phyloP scores from a whole-genome alignment of 148 eudicot species.

The Talinum fruticosum region DNA sequence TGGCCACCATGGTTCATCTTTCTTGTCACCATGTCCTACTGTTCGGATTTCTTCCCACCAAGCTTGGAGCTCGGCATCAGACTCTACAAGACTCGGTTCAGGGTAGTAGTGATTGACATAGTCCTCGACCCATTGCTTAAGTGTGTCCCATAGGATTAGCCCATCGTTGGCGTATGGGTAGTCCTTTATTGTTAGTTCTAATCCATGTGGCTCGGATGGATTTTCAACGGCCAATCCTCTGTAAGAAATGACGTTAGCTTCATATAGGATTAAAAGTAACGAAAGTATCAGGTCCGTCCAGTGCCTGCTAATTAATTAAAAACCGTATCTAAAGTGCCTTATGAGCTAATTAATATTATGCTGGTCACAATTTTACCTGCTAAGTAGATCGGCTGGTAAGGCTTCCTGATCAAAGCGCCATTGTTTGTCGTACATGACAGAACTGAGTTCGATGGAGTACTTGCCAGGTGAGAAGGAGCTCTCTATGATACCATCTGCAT shows the following conservation, averaged over 20 bases:
- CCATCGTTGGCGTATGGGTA: constrained; percentile 84
- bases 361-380: constrained; percentile 31
- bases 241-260: not conserved
- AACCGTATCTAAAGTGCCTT: too few species aligned
- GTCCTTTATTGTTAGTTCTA: constrained; percentile 64
- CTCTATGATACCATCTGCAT: constrained; percentile 27
- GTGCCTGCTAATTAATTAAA: too few species aligned
- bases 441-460: constrained; percentile 40
- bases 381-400: constrained; percentile 60
- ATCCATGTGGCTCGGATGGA: constrained; percentile 57
- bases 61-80: constrained; percentile 62
- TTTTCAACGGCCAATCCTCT: constrained; percentile 80
- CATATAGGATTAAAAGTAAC: not conserved
- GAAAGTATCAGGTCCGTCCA: too few species aligned
- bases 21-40: constrained; percentile 62
- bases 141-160: constrained; percentile 55
- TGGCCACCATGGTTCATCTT: constrained; percentile 80
- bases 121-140: constrained; percentile 70
- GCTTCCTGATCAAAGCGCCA: constrained; percentile 69
- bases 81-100: constrained; percentile 27
- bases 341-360: too few species aligned
- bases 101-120: constrained; percentile 65
- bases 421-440: constrained; percentile 47
- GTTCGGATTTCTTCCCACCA: constrained; percentile 72
- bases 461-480: constrained; percentile 18